Conservation (phyloP, 805 yeast genomes). For the Candida argentea region DNA sequence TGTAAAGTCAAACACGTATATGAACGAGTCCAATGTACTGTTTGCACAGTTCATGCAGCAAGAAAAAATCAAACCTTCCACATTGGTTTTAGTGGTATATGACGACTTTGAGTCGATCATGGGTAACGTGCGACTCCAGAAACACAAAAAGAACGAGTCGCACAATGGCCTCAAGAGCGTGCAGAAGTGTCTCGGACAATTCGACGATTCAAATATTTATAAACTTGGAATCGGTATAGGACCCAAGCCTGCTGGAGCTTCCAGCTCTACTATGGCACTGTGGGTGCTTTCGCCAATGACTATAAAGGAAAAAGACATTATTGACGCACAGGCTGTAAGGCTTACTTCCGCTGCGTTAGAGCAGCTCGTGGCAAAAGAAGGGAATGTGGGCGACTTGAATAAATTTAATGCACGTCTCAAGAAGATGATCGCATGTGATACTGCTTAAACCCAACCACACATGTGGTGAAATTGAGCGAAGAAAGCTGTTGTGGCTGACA, state of each 20-base stretch:
- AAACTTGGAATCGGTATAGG: constrained; percentile 32
- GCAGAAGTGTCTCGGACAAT: constrained; percentile 1
- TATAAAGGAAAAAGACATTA: constrained; percentile 12
- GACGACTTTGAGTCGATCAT: constrained; percentile 30
- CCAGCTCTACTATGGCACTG: constrained; percentile 23
- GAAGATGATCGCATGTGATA: too few species aligned
- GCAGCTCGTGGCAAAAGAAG: constrained; percentile 12
- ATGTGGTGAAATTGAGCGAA: too few species aligned
- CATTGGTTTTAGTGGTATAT: constrained; percentile 16
- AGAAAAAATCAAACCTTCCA: constrained; percentile 8
- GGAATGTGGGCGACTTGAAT: constrained; percentile 15
- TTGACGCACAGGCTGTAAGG: constrained; percentile 7
- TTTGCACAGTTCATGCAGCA: constrained; percentile 15
- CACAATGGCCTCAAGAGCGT: constrained; percentile 27
- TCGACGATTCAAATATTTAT: constrained; percentile 6
- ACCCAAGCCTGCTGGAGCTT: constrained; percentile 29
- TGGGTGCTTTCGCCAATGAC: constrained; percentile 32
- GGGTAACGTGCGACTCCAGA: constrained; percentile 19
- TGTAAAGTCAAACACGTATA: constrained; percentile 27
- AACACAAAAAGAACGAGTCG: constrained; percentile 26
- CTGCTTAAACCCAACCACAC: too few species aligned
- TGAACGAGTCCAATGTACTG: constrained; percentile 30
- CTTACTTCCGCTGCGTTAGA: constrained; percentile 12
- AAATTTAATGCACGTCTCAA: constrained; percentile 14
- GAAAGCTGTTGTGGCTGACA: too few species aligned